Base-by-base conservation (phyloP, 169 alveolate genomes). In the Neospora caninum region DNA sequence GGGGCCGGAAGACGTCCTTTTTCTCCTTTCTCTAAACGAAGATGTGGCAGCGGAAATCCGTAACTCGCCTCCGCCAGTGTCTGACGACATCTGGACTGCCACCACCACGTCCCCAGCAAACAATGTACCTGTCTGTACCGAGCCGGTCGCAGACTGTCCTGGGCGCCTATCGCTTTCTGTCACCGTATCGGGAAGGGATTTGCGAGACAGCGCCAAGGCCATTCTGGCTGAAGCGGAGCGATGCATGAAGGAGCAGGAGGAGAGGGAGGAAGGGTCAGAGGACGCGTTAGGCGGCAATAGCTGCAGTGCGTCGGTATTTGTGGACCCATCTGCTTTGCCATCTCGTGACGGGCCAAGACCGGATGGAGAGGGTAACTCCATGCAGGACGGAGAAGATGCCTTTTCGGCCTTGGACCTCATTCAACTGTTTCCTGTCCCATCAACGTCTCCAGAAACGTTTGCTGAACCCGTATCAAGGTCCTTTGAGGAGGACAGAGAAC, bases 101-200 rank as follows among this genome's bases (percentile, higher is more conserved):
- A 16, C 25, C 43, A 39, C 27, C 87, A 29, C 27, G 45, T 20
- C 78, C 34, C 9, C 78, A 64, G 34, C 78, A 27, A 29, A 20
- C 53, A 25, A 34, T 39, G 87, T 16, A 34, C 43, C 43, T 78
- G 87, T 34, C 31, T 34, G 25, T 39, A 34, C 87, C 41, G n/a
- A 78, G 87, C 43, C 43, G 27, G 25, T 31, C 25, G 7, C 45
- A 22, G 43, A 34, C 25, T 34, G 87, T 29, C 87, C 87, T 18
- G 87, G 87, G 25, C 87, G 27, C 45, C 87, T 78, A 42, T 78
- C 27, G 27, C 87, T 78, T 22, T 78, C 87, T 27, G 31, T 78
- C 13, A 78, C 87, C 43, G 87, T 78, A 16, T 78, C 53, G 13
- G 87, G 87, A 38, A 34, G 43, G 87, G 87, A 78, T 34, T 45